phyloP scores from a whole-genome alignment of 768 basidiomycete genomes.

The Arthromyces matolae region DNA sequence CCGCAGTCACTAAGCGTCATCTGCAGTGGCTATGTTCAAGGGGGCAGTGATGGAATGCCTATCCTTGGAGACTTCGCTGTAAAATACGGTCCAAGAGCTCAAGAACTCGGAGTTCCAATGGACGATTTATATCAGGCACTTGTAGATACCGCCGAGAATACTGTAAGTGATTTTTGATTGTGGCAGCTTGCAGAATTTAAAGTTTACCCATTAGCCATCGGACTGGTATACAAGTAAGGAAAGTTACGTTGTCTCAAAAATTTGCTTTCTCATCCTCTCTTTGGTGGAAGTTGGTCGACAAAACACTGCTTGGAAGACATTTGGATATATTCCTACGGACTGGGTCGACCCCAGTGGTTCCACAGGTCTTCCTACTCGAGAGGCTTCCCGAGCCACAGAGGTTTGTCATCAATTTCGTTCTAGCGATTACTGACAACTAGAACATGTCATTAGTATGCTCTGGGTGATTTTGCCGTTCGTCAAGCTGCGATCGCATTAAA shows the following conservation, averaged over 20 bases:
- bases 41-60: conserved; percentile 48
- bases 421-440: background rate
- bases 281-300: conserved; percentile 38
- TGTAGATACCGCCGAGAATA: conserved; percentile 50
- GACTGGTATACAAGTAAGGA: conserved; percentile 42
- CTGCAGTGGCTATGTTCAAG: conserved; percentile 47
- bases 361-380: conserved; percentile 44
- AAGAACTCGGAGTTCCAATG: conserved; percentile 37
- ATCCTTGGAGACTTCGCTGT: conserved; percentile 50
- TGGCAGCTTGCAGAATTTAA: background rate
- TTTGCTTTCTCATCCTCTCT: background rate
- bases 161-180: conserved; percentile 26
- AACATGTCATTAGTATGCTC: conserved; percentile 37
- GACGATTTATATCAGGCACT: conserved; percentile 48
- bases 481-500: conserved; percentile 42
- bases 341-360: conserved; percentile 48
- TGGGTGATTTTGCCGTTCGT: conserved; percentile 50
- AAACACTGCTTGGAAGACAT: conserved; percentile 50
- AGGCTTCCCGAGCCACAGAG: conserved; percentile 47
- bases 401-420: conserved; percentile 19
- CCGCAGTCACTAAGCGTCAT: too few species aligned
- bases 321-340: conserved; percentile 45
- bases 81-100: conserved; percentile 37
- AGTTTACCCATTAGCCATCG: conserved; percentile 32
- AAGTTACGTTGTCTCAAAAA: background rate